Evolutionary conservation across 1,139 yeast species (phyloP), one percentile per base, ranked within the genome.

Genomic region (Yamadazyma conglobata): DNA sequence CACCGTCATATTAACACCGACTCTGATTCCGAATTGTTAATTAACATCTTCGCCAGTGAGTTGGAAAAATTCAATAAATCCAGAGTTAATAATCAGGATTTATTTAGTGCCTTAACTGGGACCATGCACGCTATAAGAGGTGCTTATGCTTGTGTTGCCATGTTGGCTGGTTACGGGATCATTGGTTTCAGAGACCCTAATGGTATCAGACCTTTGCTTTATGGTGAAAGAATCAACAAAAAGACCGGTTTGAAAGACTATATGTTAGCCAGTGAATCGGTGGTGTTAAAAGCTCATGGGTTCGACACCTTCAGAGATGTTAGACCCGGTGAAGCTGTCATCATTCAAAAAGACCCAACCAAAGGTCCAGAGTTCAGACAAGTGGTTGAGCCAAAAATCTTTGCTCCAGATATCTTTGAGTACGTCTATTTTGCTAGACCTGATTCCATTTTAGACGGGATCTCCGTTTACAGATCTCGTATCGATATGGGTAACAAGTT

Each of bases 351-450:
- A 58, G 55, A 47, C 29, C 42, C 46, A n/a, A 27, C 38, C 3
- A 39, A 51, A 29, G 58, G 59, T 41, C 96, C 96, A 6, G 91
- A 86, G 52, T 79, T 86, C 56, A 77, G 77, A 45, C 98, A 91
- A 63, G 87, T 89, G 33, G 91, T 81, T n/a, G 79, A 84, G 38
- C 75, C 81, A 38, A 68, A 72, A 52, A 58, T 80, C 2, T 89
- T 88, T 58, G 79, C 96, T 7, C 99, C 99, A 3, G 98, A 93
- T 62, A 80, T 91, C 45, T 91, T 91, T 50, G 99, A 91, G 62
- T 93, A 88, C 54, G 99, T 91, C 27, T 91, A 91, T 63, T 91
- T 91, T 64, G 97, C 98, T 17, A 79, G 99, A 56, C 96, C 97
- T 0, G 99, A 91, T 57, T 83, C 95, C 27, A 95, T 91, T 23